A percentile compares a stretch with the other conserved stretches of the same genome.
phyloP scores from a whole-genome alignment of 345 rosid species.

The Lepidium didymum region DNA sequence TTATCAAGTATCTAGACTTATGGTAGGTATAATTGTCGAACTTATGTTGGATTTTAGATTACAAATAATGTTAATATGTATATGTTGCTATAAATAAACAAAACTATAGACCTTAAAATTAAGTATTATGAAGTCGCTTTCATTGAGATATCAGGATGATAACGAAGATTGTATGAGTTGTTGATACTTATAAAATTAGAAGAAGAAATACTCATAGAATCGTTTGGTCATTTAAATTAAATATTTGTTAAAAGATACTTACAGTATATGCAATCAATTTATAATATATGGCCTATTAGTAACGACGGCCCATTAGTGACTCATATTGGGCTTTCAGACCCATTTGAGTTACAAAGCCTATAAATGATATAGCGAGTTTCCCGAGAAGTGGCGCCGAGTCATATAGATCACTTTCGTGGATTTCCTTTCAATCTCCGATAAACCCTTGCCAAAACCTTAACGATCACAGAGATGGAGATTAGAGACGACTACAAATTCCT shows the following conservation, averaged over 20 bases:
- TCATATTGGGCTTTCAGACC: not conserved
- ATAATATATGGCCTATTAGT: not conserved
- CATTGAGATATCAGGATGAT: constrained; percentile 17
- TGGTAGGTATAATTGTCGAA: constrained; percentile 10
- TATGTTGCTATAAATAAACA: not conserved
- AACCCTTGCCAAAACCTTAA: not conserved
- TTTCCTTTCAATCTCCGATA: not conserved
- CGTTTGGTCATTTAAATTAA: constrained; percentile 1
- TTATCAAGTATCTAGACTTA: constrained; percentile 1
- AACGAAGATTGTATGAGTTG: constrained; percentile 23
- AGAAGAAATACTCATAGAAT: constrained; percentile 7
- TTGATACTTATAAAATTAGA: not conserved
- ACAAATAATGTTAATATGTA: constrained; percentile 5
- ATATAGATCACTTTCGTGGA: not conserved
- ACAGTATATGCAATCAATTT: too few species aligned
- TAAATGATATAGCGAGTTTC: not conserved
- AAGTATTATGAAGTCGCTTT: constrained; percentile 12
- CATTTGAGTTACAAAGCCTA: not conserved
- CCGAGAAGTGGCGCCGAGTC: not conserved
- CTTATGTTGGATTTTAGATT: constrained; percentile 19
- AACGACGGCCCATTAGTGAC: not conserved
- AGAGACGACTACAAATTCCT: constrained; percentile 25
- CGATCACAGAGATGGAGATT: constrained; percentile 16
- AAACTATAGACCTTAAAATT: not conserved
- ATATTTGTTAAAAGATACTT: not conserved